Evolutionary conservation across 306 rosid species (phyloP).

Genomic region (Corylus heterophylla): DNA sequence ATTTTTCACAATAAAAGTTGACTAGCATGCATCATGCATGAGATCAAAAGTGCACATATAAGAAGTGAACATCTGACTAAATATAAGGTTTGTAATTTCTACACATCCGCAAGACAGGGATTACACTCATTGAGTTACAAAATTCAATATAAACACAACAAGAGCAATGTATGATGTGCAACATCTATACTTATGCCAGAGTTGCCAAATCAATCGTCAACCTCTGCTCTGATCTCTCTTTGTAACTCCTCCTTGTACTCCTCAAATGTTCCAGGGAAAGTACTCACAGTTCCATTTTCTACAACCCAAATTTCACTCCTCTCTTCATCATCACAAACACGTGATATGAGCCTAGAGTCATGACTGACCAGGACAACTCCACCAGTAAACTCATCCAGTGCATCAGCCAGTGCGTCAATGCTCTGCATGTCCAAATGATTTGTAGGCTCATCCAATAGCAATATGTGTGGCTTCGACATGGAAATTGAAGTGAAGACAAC

Average conservation of each 20-base stretch:
- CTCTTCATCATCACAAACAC: slow-evolving; percentile 74
- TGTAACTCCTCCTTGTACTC: slow-evolving; percentile 62
- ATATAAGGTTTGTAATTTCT: background rate
- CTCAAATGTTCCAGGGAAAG: slow-evolving; percentile 49
- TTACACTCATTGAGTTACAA: background rate
- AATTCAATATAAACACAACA: background rate
- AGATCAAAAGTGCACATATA: background rate
- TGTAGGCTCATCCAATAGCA: slow-evolving; percentile 76
- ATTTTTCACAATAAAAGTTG: background rate
- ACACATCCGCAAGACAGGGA: background rate
- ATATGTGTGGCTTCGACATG: slow-evolving; percentile 82
- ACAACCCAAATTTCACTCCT: slow-evolving; percentile 83
- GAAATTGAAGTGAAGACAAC: slow-evolving; percentile 85
- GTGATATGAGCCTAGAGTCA: slow-evolving; percentile 72
- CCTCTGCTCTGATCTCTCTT: slow-evolving; percentile 60
- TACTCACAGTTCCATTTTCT: slow-evolving; percentile 58
- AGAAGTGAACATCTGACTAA: background rate
- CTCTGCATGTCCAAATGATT: slow-evolving; percentile 87
- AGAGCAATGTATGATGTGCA: background rate
- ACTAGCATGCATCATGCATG: too few relatives aligned
- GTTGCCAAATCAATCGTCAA: slow-evolving; percentile 46
- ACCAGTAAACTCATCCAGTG: slow-evolving; percentile 66
- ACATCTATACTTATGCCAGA: too few relatives aligned
- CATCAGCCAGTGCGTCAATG: slow-evolving; percentile 73
- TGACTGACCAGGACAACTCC: slow-evolving; percentile 83